phyloP scores from a whole-genome alignment of 768 basidiomycete species.

The Pleurotus tuoliensis region DNA sequence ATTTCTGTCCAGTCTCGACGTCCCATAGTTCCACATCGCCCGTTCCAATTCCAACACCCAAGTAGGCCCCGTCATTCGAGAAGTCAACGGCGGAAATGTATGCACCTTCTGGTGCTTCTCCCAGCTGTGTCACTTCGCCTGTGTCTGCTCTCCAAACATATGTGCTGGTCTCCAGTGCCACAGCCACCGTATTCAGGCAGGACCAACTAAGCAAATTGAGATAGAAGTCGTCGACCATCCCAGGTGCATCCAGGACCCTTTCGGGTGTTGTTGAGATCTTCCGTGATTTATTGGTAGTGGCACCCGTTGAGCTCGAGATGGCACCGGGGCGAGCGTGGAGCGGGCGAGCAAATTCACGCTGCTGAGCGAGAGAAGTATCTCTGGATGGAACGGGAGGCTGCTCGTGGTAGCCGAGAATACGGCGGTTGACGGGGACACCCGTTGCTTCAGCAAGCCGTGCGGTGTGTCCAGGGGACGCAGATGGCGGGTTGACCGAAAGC shows the following conservation, averaged over 20 bases:
- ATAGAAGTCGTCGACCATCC: conserved; percentile 94
- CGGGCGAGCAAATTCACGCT: conserved; percentile 73
- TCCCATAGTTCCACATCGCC: conserved; percentile 98
- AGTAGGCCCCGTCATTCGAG: conserved; percentile 74
- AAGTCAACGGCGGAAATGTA: conserved; percentile 79
- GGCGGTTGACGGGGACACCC: conserved; percentile 71
- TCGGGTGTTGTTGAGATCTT: conserved; percentile 86
- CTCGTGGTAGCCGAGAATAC: conserved; percentile 87
- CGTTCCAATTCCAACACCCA: conserved; percentile 75
- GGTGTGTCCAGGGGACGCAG: conserved; percentile 72
- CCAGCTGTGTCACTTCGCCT: conserved; percentile 75
- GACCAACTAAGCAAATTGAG: conserved; percentile 94
- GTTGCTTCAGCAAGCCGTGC: conserved; percentile 74
- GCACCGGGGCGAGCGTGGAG: conserved; percentile 68
- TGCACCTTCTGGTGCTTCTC: conserved; percentile 69
- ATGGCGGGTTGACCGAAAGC: conserved; percentile 52
- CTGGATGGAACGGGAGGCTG: conserved; percentile 73
- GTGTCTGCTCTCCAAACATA: conserved; percentile 96
- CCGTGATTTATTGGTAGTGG: conserved; percentile 65
- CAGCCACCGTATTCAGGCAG: conserved; percentile 79
- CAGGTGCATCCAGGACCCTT: conserved; percentile 93
- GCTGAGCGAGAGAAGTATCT: conserved; percentile 69
- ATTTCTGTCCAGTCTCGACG: conserved; percentile 67
- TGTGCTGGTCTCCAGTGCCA: conserved; percentile 80
- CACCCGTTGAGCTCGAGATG: conserved; percentile 54